Percentiles rank a stretch among this genome's conserved stretches.
phyloP scores from a whole-genome alignment of 2,329 filamentous ascomycete species.

The Alternaria hordeiaustralica region DNA sequence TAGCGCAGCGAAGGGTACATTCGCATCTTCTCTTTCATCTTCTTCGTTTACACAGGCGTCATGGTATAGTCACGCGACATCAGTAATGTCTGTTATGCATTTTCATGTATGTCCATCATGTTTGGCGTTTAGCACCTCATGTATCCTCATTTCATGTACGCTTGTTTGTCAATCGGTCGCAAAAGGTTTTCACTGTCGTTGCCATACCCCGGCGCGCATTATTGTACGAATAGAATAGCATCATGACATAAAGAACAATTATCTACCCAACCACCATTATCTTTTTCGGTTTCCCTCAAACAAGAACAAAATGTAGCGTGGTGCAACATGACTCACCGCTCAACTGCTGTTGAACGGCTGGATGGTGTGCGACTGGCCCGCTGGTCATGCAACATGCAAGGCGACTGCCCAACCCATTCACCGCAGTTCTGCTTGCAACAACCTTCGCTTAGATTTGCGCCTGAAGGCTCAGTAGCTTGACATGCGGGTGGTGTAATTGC shows the following conservation, averaged over 20 bases:
- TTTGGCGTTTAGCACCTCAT: slow-evolving; percentile 2
- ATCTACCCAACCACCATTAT: background rate
- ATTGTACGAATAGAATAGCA: slow-evolving; percentile 8
- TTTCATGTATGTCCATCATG: background rate
- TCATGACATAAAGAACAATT: background rate
- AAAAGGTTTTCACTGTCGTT: background rate
- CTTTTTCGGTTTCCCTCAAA: background rate
- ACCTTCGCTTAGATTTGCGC: background rate
- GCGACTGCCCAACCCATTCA: slow-evolving; percentile 5
- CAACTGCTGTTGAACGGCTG: slow-evolving; percentile 1
- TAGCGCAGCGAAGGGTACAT: slow-evolving; percentile 30
- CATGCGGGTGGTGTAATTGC: background rate
- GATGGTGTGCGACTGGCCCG: slow-evolving; percentile 5
- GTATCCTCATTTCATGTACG: slow-evolving; percentile 10
- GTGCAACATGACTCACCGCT: slow-evolving; percentile 20
- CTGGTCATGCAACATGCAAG: slow-evolving; percentile 13
- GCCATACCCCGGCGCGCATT: background rate
- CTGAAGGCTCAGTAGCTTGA: background rate
- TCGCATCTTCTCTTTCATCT: slow-evolving; percentile 1
- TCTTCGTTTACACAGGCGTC: background rate
- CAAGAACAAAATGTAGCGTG: background rate
- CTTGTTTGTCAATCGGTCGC: background rate
- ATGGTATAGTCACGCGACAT: background rate
- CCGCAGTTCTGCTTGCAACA: slow-evolving; percentile 6
- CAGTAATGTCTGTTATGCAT: slow-evolving; percentile 12